These are phyloP conservation scores for Claviceps lovelessii DNA, from an alignment of 2,329 filamentous ascomycete species.

Conservation along the genomic window DNA sequence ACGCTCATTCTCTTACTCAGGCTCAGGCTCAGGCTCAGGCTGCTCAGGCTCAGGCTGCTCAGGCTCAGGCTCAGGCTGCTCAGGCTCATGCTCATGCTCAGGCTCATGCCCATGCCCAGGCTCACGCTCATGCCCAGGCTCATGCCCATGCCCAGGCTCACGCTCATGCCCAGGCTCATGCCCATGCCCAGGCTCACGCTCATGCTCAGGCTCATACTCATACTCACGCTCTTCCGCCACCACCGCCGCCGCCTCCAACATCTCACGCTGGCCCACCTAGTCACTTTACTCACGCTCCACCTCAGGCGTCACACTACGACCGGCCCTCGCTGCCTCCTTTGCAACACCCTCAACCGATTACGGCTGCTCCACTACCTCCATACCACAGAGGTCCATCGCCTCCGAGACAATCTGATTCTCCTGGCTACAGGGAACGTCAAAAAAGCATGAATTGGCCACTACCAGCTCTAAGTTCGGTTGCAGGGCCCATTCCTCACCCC, in stretches of 20 bases:
- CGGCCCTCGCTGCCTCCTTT: slow-evolving; percentile 24
- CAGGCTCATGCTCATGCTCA: too few species aligned
- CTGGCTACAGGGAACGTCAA: slow-evolving; percentile 31
- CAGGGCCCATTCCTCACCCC: slow-evolving; percentile 12
- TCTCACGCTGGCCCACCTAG: slow-evolving; percentile 17
- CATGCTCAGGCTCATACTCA: too few species aligned
- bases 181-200: too few species aligned
- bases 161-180: too few species aligned
- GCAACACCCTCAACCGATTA: slow-evolving; percentile 15
- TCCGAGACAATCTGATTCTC: slow-evolving; percentile 24
- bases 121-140: too few species aligned
- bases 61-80: too few species aligned
- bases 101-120: too few species aligned
- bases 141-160: too few species aligned
- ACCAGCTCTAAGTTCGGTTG: slow-evolving; percentile 21
- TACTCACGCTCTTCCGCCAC: slow-evolving; percentile 9
- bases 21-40: too few species aligned
- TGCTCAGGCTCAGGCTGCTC: too few species aligned
- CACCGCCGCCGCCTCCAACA: slow-evolving; percentile 9
- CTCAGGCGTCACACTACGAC: slow-evolving; percentile 14
- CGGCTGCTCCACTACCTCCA: slow-evolving; percentile 10
- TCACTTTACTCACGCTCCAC: slow-evolving; percentile 11
- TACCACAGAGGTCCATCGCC: slow-evolving; percentile 24
- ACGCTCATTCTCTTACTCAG: slow-evolving; percentile 5
- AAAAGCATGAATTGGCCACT: slow-evolving; percentile 30